Evolutionary conservation across 768 basidiomycete genomes (phyloP), one percentile per base, ranked within the genome.

Genomic region (Tulasnella sp.): DNA sequence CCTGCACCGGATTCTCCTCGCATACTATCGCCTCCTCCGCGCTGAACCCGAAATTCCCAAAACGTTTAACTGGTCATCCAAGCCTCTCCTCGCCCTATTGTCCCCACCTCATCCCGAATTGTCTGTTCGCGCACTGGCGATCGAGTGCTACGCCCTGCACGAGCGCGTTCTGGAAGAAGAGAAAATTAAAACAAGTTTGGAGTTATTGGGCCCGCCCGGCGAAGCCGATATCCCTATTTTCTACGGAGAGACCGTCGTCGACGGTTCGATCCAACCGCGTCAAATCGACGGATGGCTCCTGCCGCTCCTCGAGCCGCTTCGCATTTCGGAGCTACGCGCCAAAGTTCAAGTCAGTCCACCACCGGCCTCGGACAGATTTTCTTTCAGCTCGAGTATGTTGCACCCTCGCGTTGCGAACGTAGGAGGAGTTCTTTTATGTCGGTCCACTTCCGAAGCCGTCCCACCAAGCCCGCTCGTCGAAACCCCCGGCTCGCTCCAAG

Each of bases 271-370:
- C 24, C 84, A 86, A 31, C 81, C 84, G 78, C 39, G 40, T 12
- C 40, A 40, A 68, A 85, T 91, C 36, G 94, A 97, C 84, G 94
- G 92, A 16, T 97, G 95, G 96, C 86, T 96, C 38, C 84, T 97
- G 81, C 93, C 94, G 4, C 84, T 91, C 4, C 79, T 93, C 39
- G 97, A 98, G 83, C 84, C 88, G 21, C 85, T 89, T 80, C 87
- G 96, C 74, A 85, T 95, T 2, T 85, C 86, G 72, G 87, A 89
- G 27, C 85, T 85, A 46, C 87, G 93, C 62, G 86, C 88, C 62
- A 85, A 85, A 16, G 84, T 92, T 12, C 46, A n/a, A 21, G 21
- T 86, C 0, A 81, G 83, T 3, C 83, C 87, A 56, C 87, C 88
- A 77, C 92, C 88, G 83, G 91, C 90, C 52, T 80, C 81, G 12